A percentile compares a stretch with the other conserved stretches of the same genome.
Conservation (phyloP, 2,329 filamentous ascomycete genomes). For the Colletotrichum eremochloae region DNA sequence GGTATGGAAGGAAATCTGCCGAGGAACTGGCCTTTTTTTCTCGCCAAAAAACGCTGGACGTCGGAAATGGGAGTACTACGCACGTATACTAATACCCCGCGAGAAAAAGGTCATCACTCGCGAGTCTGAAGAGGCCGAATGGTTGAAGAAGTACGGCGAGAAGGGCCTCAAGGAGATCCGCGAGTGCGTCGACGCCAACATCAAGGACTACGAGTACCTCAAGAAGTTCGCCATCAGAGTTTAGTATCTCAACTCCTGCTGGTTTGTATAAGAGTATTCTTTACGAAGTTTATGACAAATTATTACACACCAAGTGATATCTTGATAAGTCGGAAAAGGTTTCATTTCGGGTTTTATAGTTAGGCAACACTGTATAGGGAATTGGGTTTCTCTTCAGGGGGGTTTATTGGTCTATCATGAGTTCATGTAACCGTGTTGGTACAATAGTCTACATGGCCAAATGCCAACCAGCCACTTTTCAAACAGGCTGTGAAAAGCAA, state of each 20-base stretch:
- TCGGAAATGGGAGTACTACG: slow-evolving; percentile 16
- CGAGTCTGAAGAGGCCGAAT: slow-evolving; percentile 78
- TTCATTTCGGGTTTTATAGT: neutral
- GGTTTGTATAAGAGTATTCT: slow-evolving; percentile 4
- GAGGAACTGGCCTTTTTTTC: slow-evolving; percentile 10
- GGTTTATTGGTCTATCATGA: slow-evolving; percentile 28
- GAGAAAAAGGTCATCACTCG: slow-evolving; percentile 71
- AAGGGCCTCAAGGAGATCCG: slow-evolving; percentile 79
- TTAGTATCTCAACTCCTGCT: slow-evolving; percentile 47
- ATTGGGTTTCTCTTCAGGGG: neutral
- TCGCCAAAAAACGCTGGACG: slow-evolving; percentile 4
- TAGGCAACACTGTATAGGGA: neutral
- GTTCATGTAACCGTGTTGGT: slow-evolving; percentile 41
- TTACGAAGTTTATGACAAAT: slow-evolving; percentile 41
- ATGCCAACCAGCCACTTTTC: slow-evolving; percentile 15
- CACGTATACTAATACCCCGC: slow-evolving; percentile 38
- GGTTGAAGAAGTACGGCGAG: slow-evolving; percentile 80
- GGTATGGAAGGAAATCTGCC: neutral
- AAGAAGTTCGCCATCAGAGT: slow-evolving; percentile 81
- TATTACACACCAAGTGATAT: slow-evolving; percentile 12
- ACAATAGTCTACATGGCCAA: slow-evolving; percentile 42
- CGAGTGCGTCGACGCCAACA: slow-evolving; percentile 78
- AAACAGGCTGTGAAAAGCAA: slow-evolving; percentile 9
- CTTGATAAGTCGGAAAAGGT: slow-evolving; percentile 7
- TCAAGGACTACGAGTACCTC: slow-evolving; percentile 83